Conservation (phyloP, 164 flowering plant genomes). For the Liriodendron chinense region DNA sequence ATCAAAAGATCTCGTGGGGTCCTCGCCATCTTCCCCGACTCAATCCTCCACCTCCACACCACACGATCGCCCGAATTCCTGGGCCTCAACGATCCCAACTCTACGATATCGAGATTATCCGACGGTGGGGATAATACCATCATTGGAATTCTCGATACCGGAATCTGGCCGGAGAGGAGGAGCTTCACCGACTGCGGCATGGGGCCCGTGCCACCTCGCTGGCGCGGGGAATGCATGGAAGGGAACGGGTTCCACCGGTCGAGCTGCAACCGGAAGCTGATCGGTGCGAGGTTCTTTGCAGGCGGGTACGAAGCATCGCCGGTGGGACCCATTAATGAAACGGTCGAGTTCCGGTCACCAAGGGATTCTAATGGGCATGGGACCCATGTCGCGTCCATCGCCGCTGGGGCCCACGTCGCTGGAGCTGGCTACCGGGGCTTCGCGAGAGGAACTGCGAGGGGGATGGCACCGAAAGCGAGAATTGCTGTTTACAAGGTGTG, state of each 20-base stretch:
- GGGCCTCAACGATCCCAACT: constrained; percentile 4
- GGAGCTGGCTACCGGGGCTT: constrained; percentile 8
- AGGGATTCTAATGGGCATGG: constrained; percentile 28
- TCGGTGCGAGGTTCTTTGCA: constrained; percentile 11
- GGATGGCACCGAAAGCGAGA: constrained; percentile 14
- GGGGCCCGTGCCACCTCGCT: constrained; percentile 3
- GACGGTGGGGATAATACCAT: constrained; percentile 6
- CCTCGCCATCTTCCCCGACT: constrained; percentile 6
- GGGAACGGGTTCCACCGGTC: constrained; percentile 6
- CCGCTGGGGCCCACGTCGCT: constrained; percentile 10
- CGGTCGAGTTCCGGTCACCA: constrained; percentile 16
- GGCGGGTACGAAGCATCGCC: constrained; percentile 8
- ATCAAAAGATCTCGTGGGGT: constrained; percentile 4
- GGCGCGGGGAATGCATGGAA: constrained; percentile 13
- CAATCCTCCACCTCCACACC: constrained; percentile 13
- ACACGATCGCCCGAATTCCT: constrained; percentile 15
- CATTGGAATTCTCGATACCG: constrained; percentile 17
- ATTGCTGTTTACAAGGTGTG: constrained; percentile 16
- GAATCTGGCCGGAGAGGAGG: constrained; percentile 14
- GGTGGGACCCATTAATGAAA: constrained; percentile 2
- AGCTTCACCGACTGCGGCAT: constrained; percentile 4
- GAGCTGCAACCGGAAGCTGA: constrained; percentile 16
- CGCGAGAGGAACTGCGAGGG: constrained; percentile 7
- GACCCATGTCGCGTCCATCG: constrained; percentile 17
- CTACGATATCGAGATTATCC: neutral